Conservation (phyloP, 2,329 filamentous ascomycete species). For the Venturia pyrina region DNA sequence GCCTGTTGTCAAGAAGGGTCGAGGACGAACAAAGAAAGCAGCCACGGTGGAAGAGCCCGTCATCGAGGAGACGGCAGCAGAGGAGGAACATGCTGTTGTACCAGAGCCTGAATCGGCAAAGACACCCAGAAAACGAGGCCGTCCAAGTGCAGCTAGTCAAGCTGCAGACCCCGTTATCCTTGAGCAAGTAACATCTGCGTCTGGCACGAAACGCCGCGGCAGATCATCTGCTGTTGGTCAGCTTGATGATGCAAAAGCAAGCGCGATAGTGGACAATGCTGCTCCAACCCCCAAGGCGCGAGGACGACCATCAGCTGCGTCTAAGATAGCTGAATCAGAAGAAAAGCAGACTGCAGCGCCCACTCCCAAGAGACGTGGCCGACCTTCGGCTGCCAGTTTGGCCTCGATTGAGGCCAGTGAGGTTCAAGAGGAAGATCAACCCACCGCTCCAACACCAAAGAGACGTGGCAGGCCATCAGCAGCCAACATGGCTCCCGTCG, state of each 20-base stretch:
- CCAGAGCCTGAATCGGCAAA: not conserved
- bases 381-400: constrained; percentile 1
- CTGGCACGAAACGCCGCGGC: not conserved
- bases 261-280: not conserved
- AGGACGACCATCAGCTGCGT: constrained; percentile 10
- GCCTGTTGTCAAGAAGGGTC: constrained; percentile 3
- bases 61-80: not conserved
- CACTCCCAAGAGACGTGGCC: constrained; percentile 4
- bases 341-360: constrained; percentile 1
- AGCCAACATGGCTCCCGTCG: not conserved
- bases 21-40: constrained; percentile 5
- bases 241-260: not conserved
- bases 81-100: not conserved
- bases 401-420: not conserved
- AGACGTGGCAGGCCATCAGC: not conserved
- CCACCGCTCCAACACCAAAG: not conserved
- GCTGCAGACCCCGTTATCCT: not conserved
- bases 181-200: not conserved
- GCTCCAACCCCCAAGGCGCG: constrained; percentile 11
- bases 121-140: not conserved
- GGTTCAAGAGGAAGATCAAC: constrained; percentile 2
- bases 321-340: not conserved
- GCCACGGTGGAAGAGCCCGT: not conserved
- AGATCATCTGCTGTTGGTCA: not conserved
- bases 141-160: not conserved